phyloP scores from a whole-genome alignment of 306 rosid species.

The Trichosanthes cucumerina region DNA sequence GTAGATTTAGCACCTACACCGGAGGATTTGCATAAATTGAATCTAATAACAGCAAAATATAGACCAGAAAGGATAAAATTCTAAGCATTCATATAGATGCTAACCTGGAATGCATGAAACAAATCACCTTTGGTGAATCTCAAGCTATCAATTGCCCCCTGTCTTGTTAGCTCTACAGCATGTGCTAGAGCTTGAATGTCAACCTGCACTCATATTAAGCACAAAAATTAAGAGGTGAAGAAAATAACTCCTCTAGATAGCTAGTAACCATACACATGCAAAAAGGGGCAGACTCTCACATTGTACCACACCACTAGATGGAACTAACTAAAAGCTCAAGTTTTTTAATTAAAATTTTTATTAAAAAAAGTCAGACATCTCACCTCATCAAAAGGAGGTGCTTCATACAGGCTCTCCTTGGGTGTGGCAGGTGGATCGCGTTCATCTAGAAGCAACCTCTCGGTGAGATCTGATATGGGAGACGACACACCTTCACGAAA shows the following conservation, averaged over 20 bases:
- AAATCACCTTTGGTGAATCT: slow-evolving; percentile 91
- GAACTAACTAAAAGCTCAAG: background rate
- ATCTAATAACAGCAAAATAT: slow-evolving; percentile 19
- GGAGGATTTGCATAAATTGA: background rate
- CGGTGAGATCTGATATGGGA: slow-evolving; percentile 86
- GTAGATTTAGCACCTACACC: background rate
- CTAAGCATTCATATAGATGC: background rate
- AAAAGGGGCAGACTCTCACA: background rate
- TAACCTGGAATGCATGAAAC: slow-evolving; percentile 92
- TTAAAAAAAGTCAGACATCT: background rate
- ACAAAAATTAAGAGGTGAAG: slow-evolving; percentile 1
- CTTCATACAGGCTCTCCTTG: slow-evolving; percentile 69
- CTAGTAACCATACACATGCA: background rate
- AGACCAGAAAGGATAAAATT: background rate
- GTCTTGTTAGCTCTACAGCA: slow-evolving; percentile 96
- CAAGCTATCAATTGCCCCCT: slow-evolving; percentile 97
- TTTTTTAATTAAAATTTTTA: background rate
- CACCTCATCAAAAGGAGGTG: slow-evolving; percentile 96
- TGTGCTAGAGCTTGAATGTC: slow-evolving; percentile 99
- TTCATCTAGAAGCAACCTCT: slow-evolving; percentile 90
- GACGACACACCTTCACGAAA: slow-evolving; percentile 81
- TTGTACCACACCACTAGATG: background rate
- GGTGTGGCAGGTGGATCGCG: slow-evolving; percentile 85
- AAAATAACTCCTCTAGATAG: background rate
- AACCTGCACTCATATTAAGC: slow-evolving; percentile 38